Evolutionary conservation across 805 yeast genomes (phyloP).

Genomic region (Starmerella vitae): DNA sequence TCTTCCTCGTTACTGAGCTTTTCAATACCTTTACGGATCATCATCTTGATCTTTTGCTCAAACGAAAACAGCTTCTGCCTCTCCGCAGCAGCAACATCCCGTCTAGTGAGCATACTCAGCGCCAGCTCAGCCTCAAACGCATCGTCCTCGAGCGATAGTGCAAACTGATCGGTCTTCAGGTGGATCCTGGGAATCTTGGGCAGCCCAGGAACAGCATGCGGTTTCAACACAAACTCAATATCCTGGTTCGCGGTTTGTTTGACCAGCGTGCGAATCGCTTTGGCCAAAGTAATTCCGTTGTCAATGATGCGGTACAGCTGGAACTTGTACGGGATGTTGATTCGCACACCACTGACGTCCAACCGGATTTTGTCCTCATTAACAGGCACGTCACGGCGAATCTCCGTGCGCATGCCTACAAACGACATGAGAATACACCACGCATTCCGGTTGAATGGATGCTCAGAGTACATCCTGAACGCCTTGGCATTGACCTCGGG

Average conservation of each 20-base stretch:
- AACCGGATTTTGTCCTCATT: conserved; percentile 18
- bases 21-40: conserved; percentile 7
- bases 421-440: conserved; percentile 29
- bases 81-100: conserved; percentile 18
- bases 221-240: conserved; percentile 19
- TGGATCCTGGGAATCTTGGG: conserved; percentile 35
- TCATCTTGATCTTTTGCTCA: conserved; percentile 13
- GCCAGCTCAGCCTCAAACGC: conserved; percentile 71
- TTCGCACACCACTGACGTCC: conserved; percentile 26
- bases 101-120: conserved; percentile 51
- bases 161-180: conserved; percentile 41
- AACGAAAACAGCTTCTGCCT: conserved; percentile 9
- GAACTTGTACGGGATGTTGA: conserved; percentile 55
- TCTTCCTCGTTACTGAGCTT: neutral
- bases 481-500: conserved; percentile 29
- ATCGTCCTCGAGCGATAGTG: conserved; percentile 69
- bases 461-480: conserved; percentile 36
- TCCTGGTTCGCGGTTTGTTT: conserved; percentile 23
- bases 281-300: conserved; percentile 52
- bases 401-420: conserved; percentile 19
- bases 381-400: conserved; percentile 1
- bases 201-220: conserved; percentile 21
- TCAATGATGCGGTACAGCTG: conserved; percentile 70
- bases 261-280: conserved; percentile 45
- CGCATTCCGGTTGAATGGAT: conserved; percentile 33